A percentile compares a stretch with the other conserved stretches of the same genome.
These are phyloP conservation scores for Fraxinus xanthoxyloides DNA, from an alignment of 305 asterid genomes.

Conservation along the genomic window DNA sequence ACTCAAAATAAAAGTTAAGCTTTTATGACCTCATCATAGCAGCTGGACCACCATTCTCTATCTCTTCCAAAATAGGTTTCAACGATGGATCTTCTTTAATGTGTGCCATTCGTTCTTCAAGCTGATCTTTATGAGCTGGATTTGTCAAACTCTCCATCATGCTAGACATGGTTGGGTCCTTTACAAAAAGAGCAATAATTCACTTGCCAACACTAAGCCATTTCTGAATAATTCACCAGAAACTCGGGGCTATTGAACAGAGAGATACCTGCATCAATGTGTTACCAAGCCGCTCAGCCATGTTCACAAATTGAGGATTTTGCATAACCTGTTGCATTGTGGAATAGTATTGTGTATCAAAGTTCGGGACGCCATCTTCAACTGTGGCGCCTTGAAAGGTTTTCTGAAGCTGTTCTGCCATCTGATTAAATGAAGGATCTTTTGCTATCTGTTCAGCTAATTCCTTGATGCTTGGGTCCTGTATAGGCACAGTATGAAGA, in stretches of 20 bases:
- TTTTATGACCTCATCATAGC: slow-evolving; percentile 89
- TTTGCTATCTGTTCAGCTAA: slow-evolving; percentile 96
- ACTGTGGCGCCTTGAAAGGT: slow-evolving; percentile 71
- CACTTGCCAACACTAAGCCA: background rate
- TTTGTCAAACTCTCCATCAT: slow-evolving; percentile 87
- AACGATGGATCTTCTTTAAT: slow-evolving; percentile 87
- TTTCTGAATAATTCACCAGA: slow-evolving; percentile 9
- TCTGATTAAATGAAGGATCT: slow-evolving; percentile 89
- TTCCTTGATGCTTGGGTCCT: slow-evolving; percentile 98
- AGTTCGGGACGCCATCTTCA: slow-evolving; percentile 69
- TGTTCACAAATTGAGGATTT: slow-evolving; percentile 90
- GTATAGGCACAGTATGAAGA: slow-evolving; percentile 16
- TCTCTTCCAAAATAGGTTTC: slow-evolving; percentile 94
- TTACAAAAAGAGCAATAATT: slow-evolving; percentile 15
- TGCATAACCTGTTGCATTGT: slow-evolving; percentile 99
- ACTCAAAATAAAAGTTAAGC: background rate
- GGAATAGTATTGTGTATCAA: slow-evolving; percentile 77
- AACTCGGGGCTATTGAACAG: slow-evolving; percentile 11
- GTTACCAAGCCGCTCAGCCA: slow-evolving; percentile 93
- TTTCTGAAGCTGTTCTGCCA: slow-evolving; percentile 97
- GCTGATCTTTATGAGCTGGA: slow-evolving; percentile 79
- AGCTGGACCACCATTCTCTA: slow-evolving; percentile 94
- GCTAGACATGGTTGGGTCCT: slow-evolving; percentile 97
- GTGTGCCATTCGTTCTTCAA: slow-evolving; percentile 82
- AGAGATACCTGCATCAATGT: slow-evolving; percentile 82